Evolutionary conservation across 179 eudicot genomes (phyloP).

Genomic region (Beta lomatogona): DNA sequence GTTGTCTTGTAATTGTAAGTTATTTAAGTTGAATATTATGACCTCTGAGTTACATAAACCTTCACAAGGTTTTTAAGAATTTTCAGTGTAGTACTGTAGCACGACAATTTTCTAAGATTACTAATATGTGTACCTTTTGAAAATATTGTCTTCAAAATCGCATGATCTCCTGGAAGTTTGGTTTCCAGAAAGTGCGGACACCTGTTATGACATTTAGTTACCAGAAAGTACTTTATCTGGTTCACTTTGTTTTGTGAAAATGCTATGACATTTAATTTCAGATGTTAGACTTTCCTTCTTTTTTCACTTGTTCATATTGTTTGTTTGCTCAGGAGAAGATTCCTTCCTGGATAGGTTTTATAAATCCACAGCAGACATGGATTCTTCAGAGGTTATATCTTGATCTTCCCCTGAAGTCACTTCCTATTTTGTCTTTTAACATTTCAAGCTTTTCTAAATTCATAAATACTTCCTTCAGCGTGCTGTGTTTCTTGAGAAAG

Average conservation of each 20-base stretch:
- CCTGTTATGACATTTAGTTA: too few species aligned
- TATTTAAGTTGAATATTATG: neutral
- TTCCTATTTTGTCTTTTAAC: neutral
- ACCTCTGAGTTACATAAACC: too few species aligned
- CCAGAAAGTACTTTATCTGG: neutral
- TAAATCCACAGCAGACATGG: slow-evolving; percentile 79
- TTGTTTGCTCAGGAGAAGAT: slow-evolving; percentile 58
- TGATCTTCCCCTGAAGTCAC: neutral
- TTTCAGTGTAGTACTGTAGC: too few species aligned
- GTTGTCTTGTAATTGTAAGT: neutral
- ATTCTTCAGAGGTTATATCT: slow-evolving; percentile 63
- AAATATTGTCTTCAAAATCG: neutral
- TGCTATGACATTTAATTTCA: neutral
- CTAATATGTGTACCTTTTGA: neutral
- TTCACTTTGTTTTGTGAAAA: too few species aligned
- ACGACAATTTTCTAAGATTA: neutral
- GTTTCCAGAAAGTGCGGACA: neutral
- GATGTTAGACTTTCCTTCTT: neutral
- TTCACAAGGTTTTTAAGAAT: too few species aligned
- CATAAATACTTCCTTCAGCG: slow-evolving; percentile 52
- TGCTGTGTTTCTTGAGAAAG: slow-evolving; percentile 83
- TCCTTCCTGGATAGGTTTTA: slow-evolving; percentile 83
- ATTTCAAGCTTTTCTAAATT: neutral
- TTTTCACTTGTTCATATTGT: neutral
- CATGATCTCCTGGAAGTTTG: neutral